A percentile compares a stretch with the other conserved stretches of the same genome.
Conservation (phyloP, 1,284 basidiomycete genomes). For the Cystobasidiaceae sp. region DNA sequence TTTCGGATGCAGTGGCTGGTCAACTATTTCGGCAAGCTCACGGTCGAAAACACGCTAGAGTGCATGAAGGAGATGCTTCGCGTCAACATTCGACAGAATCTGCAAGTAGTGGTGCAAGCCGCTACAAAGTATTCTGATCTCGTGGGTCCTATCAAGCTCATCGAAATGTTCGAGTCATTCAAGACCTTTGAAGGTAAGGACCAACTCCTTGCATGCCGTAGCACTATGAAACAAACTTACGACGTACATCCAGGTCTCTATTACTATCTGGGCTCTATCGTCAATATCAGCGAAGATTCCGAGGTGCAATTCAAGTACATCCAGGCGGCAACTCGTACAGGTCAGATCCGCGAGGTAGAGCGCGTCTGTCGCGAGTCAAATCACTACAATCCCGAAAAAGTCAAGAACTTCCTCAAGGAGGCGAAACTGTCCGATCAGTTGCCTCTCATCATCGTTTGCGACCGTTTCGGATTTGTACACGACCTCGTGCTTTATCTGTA, state of each 20-base stretch:
- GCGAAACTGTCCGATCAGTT: constrained; percentile 95
- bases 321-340: constrained; percentile 95
- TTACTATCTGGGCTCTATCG: constrained; percentile 95
- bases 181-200: constrained; percentile 87
- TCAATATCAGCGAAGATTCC: constrained; percentile 91
- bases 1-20: constrained; percentile 86
- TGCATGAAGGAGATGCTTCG: constrained; percentile 97
- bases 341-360: constrained; percentile 97
- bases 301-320: constrained; percentile 99
- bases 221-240: too few species aligned
- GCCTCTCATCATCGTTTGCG: constrained; percentile 99
- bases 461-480: constrained; percentile 99
- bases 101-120: constrained; percentile 94
- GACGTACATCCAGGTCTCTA: constrained; percentile 64
- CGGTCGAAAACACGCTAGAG: constrained; percentile 96
- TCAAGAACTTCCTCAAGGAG: constrained; percentile 98
- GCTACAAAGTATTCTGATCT: constrained; percentile 99
- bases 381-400: constrained; percentile 97
- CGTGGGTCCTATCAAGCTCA: constrained; percentile 91
- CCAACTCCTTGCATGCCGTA: not conserved
- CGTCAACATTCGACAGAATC: constrained; percentile 95
- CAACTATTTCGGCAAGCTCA: constrained; percentile 93
- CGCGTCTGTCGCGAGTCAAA: constrained; percentile 97
- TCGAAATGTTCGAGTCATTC: constrained; percentile 98
- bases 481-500: constrained; percentile 98